Evolutionary conservation across 441 rosid genomes (phyloP), one percentile per base, ranked within the genome.

Genomic region (Mallotus japonicus): DNA sequence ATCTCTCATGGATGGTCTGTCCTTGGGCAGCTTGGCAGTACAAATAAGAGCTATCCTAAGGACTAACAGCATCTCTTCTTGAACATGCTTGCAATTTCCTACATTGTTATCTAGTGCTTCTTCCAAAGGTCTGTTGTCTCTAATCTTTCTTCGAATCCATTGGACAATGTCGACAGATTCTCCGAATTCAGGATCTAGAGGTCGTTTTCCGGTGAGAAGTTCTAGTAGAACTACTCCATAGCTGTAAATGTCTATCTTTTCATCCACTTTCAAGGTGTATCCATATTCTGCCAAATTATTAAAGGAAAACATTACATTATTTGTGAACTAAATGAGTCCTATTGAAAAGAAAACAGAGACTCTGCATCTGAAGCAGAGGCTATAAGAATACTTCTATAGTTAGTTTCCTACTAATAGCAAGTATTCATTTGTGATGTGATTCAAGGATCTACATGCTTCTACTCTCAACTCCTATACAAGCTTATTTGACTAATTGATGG

Each of bases 1-100:
- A 73, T 95, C 96, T 75, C 93, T 89, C 97, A 95, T 95, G 0
- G 97, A 87, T 3, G 99, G 99, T 75, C 97, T 88, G 65, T 91
- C 97, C 80, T 84, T 91, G 19, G 99, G 96, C 65, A 87, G 94
- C 84, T 91, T 92, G 0, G 93, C 87, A 0, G 97, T 91, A 77
- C 97, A 95, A 24, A 91, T 85, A 78, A 95, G 87, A 42, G 97
- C 97, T 55, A 91, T 88, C 28, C 90, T 87, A 67, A 91, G 85
- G 32, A 90, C 97, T 50, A 95, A 71, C 16, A 92, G 89, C 99
- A 92, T 95, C 88, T 92, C 97, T 79, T 90, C 99, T 80, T 88
- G 96, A 51, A 95, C 96, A 70, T 89, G 87, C 76, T 79, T 88
- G 84, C 97, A 86, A 75, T 83, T 89, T 72, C 97, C 99, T 63